These are phyloP conservation scores for Syzygium malaccense DNA, from an alignment of 441 rosid species.

Conservation along the genomic window DNA sequence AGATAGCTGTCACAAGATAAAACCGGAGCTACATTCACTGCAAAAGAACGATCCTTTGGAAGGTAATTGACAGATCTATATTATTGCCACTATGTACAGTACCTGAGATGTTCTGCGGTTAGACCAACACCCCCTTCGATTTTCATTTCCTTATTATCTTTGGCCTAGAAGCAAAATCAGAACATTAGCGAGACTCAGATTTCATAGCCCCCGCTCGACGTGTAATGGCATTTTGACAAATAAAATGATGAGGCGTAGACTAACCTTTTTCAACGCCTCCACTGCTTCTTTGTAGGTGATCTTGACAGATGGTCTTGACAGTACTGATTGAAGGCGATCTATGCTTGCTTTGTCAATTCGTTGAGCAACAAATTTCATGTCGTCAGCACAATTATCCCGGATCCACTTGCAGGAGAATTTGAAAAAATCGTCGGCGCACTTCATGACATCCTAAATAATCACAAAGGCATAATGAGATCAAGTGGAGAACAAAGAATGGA, in stretches of 20 bases:
- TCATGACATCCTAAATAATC: slow-evolving; percentile 61
- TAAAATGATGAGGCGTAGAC: neutral
- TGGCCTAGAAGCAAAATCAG: slow-evolving; percentile 26
- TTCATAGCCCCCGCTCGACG: neutral
- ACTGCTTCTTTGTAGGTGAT: slow-evolving; percentile 60
- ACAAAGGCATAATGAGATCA: slow-evolving; percentile 1
- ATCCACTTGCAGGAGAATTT: slow-evolving; percentile 74
- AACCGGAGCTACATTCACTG: neutral
- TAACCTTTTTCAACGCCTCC: slow-evolving; percentile 48
- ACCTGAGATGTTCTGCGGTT: slow-evolving; percentile 77
- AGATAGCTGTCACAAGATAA: slow-evolving; percentile 40
- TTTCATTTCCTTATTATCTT: slow-evolving; percentile 36
- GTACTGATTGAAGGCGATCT: slow-evolving; percentile 46
- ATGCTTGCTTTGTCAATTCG: slow-evolving; percentile 42
- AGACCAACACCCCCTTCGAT: slow-evolving; percentile 58
- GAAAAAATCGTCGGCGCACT: slow-evolving; percentile 63
- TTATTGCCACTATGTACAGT: slow-evolving; percentile 2
- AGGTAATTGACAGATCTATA: neutral
- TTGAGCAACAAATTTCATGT: slow-evolving; percentile 53
- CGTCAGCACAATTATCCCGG: slow-evolving; percentile 52
- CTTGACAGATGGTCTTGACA: slow-evolving; percentile 29
- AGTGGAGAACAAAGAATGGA: neutral
- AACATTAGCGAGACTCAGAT: neutral
- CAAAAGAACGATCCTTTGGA: neutral
- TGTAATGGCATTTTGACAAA: neutral